Base-by-base conservation (phyloP, 495 filamentous ascomycete genomes). In the Aspergillus ellipticus region DNA sequence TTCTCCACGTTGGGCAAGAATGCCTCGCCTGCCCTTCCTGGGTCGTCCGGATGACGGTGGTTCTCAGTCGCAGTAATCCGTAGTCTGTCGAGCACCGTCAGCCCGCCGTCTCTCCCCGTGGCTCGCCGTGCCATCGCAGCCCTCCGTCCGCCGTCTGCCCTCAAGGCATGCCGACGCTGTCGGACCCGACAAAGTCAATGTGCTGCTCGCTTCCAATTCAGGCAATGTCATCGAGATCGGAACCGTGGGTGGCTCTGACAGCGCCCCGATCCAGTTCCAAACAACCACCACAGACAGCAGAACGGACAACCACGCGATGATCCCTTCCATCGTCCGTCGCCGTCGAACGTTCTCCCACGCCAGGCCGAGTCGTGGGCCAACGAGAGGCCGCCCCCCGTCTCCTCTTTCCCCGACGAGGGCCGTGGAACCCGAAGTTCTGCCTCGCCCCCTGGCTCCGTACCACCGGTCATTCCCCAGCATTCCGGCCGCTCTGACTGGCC, bases 351-450 rank as follows among this genome's bases (percentile, higher is more conserved):
- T 57, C 41, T 28, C 26, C 55, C 29, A 45, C 31, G 21, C 45
- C 47, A 50, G 46, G 16, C 51, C 51, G 51, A 54, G 46, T 29
- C 26, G 47, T 48, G 35, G 41, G 29, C 57, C 51, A 54, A 54
- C 47, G 45, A 57, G 55, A 53, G 24, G 24, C 45, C 45, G 45
- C 29, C 24, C 15, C 4, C 42, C 13, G 24, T n/a, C 13, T 28
- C 45, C 13, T 28, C 45, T 42, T 24, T 48, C 51, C 39, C 57
- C 51, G 41, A 48, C 46, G 46, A 29, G 26, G 37, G 37, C 51
- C 56, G 56, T 59, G 56, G 56, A 59, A 49, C 56, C 56, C 56
- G 51, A 54, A 35, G 19, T 51, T 17, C 17, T 51, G 50, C 50
- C 42, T 43, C 54, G 20, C 33, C 35, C 54, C 45, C 24, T 58